A percentile compares a stretch with the other conserved stretches of the same genome.
Conservation (phyloP, 768 basidiomycete species). For the Calocybe cyanea region DNA sequence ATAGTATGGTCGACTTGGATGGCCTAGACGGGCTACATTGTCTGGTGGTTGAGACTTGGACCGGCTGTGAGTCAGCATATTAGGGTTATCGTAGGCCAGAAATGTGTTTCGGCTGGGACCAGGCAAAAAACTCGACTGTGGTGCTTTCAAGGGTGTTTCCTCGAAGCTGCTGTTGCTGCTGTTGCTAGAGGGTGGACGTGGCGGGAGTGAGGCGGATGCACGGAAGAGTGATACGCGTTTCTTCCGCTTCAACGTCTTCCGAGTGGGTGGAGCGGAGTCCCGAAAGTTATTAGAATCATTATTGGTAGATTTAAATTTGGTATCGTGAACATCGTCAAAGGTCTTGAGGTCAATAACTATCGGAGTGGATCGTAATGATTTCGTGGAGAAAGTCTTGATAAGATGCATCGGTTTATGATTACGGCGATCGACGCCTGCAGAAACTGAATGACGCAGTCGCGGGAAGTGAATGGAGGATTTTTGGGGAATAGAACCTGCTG, state of each 20-base stretch:
- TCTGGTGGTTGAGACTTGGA: slow-evolving; percentile 20
- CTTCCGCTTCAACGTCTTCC: slow-evolving; percentile 36
- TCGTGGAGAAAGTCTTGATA: slow-evolving; percentile 16
- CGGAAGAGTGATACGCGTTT: slow-evolving; percentile 30
- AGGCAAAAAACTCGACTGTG: not conserved
- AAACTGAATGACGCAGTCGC: slow-evolving; percentile 8
- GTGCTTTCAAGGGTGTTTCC: not conserved
- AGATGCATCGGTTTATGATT: slow-evolving; percentile 11
- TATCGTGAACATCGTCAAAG: slow-evolving; percentile 8
- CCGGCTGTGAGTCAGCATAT: slow-evolving; percentile 13
- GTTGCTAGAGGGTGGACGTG: slow-evolving; percentile 23
- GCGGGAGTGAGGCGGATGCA: slow-evolving; percentile 20
- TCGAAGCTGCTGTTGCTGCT: slow-evolving; percentile 7
- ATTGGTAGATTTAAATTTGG: slow-evolving; percentile 1
- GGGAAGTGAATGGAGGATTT: not conserved
- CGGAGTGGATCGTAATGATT: slow-evolving; percentile 16
- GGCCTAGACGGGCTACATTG: slow-evolving; percentile 38
- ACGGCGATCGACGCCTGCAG: slow-evolving; percentile 12
- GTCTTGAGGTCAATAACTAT: slow-evolving; percentile 16
- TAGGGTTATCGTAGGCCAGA: not conserved
- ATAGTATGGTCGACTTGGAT: slow-evolving; percentile 52
- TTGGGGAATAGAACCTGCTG: not conserved
- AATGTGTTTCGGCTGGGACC: not conserved
- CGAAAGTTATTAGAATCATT: not conserved
- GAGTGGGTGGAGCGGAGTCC: slow-evolving; percentile 5